A percentile compares a stretch with the other conserved stretches of the same genome.
Conservation (phyloP, 169 alveolate genomes). For the Babesia divergens region DNA sequence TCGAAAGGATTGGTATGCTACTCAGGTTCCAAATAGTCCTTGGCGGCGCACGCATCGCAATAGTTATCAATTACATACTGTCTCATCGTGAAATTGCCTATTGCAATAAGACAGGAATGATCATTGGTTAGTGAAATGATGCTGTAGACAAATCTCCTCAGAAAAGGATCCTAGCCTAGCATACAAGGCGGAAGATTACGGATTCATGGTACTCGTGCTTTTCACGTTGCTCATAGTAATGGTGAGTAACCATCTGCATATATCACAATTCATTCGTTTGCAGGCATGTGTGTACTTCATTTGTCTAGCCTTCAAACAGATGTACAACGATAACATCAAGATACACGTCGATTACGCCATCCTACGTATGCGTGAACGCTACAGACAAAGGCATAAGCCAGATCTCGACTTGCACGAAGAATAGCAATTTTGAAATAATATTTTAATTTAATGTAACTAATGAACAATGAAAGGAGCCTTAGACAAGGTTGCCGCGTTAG, state of each 20-base stretch:
- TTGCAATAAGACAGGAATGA: constrained; percentile 55
- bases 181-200: constrained; percentile 1
- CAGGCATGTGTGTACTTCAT: constrained; percentile 6
- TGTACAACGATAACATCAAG: not conserved
- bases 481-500: not conserved
- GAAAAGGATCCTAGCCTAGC: constrained; percentile 35
- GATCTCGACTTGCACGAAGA: constrained; percentile 26
- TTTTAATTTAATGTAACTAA: not conserved
- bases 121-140: not conserved
- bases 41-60: constrained; percentile 83
- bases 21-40: constrained; percentile 72
- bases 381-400: constrained; percentile 20
- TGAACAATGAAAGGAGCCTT: not conserved
- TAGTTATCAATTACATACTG: constrained; percentile 75
- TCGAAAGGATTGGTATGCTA: constrained; percentile 46
- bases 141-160: not conserved
- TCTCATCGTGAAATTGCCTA: constrained; percentile 63
- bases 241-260: constrained; percentile 3
- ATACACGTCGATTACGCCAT: constrained; percentile 11
- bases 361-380: constrained; percentile 4
- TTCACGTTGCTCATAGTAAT: not conserved
- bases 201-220: constrained; percentile 4
- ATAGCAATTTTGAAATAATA: not conserved
- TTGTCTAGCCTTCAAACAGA: not conserved
- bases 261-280: not conserved